Evolutionary conservation across 176 grass and related monocot species (phyloP).

Genomic region (Ananas comosus): DNA sequence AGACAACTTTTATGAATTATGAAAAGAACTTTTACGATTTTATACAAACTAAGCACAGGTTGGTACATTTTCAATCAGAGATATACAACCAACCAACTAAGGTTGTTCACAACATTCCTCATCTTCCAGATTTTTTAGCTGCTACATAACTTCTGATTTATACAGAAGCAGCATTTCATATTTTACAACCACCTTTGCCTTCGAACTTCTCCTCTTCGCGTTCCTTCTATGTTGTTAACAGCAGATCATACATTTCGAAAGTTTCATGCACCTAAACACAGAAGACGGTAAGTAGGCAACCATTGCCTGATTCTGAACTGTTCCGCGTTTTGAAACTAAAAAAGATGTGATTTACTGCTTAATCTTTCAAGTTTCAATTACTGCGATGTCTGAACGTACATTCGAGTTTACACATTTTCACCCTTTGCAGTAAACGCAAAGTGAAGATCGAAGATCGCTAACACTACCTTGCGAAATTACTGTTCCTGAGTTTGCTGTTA

Average conservation of each 20-base stretch:
- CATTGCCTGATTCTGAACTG: neutral
- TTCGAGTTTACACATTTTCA: neutral
- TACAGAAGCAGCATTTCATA: too few species aligned
- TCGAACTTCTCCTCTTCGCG: neutral
- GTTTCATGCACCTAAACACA: neutral
- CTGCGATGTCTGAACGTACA: neutral
- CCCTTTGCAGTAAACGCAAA: neutral
- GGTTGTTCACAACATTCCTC: too few species aligned
- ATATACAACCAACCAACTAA: too few species aligned
- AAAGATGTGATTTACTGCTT: too few species aligned
- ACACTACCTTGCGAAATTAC: neutral
- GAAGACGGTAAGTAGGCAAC: neutral
- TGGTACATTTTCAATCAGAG: too few species aligned
- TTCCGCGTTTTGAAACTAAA: neutral
- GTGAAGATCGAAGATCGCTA: neutral
- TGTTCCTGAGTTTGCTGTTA: neutral
- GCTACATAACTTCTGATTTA: too few species aligned
- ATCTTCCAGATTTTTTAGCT: too few species aligned
- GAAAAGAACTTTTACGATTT: too few species aligned
- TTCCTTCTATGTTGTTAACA: neutral
- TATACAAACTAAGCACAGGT: too few species aligned
- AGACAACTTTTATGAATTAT: too few species aligned
- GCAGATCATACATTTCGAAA: constrained; percentile 1
- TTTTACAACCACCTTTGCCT: neutral
- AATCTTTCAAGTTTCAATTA: neutral